These are phyloP conservation scores for Rhamnella rubrinervis DNA, from an alignment of 331 rosid species.

Conservation along the genomic window DNA sequence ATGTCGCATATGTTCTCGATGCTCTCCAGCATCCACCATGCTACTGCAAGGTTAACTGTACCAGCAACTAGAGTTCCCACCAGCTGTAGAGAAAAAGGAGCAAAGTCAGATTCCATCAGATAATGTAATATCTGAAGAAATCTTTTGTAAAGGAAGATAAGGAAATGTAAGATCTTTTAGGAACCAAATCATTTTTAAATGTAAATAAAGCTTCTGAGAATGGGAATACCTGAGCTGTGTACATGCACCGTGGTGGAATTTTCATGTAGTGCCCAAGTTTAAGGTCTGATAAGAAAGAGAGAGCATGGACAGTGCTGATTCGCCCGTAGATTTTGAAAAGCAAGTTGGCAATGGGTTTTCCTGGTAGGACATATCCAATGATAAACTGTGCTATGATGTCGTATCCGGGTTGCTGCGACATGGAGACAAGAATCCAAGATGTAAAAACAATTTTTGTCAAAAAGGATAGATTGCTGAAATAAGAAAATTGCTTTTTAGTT, in stretches of 20 bases:
- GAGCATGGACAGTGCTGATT: constrained; percentile 95
- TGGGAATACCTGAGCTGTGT: constrained; percentile 75
- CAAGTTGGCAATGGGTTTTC: constrained; percentile 94
- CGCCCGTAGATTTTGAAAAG: constrained; percentile 94
- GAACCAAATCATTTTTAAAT: neutral
- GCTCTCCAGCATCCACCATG: constrained; percentile 97
- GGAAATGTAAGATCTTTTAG: neutral
- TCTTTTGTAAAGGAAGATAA: neutral
- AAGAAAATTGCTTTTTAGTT: neutral
- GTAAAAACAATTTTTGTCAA: constrained; percentile 11
- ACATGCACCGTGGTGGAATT: constrained; percentile 97
- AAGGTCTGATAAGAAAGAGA: constrained; percentile 92
- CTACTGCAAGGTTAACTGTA: constrained; percentile 79
- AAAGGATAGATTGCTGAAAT: neutral
- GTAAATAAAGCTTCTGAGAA: constrained; percentile 5
- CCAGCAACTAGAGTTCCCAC: constrained; percentile 88
- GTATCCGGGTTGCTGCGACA: constrained; percentile 96
- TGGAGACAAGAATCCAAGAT: constrained; percentile 15
- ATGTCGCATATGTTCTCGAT: constrained; percentile 74
- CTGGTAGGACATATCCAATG: constrained; percentile 88
- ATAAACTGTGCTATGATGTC: constrained; percentile 97
- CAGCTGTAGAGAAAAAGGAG: constrained; percentile 38
- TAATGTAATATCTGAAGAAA: no score
- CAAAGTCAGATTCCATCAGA: neutral
- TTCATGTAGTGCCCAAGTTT: constrained; percentile 99